Conservation (phyloP, 495 filamentous ascomycete species). For the Lasiosphaeria ovina region DNA sequence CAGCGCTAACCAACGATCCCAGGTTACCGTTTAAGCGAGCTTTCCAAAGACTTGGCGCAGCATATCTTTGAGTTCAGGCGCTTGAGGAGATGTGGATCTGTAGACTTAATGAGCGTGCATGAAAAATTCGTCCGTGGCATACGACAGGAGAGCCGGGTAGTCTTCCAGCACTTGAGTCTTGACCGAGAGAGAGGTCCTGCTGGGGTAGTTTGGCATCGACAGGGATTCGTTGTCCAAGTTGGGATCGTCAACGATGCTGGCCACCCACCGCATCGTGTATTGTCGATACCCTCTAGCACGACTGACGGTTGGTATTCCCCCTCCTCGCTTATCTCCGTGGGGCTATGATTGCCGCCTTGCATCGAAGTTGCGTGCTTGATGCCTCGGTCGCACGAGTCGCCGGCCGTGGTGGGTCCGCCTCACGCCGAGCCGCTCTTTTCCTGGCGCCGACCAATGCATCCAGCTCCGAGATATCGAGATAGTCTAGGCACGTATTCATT, state of each 20-base stretch:
- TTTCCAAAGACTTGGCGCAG: too few species aligned
- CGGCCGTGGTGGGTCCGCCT: background rate
- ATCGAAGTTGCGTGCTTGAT: too few species aligned
- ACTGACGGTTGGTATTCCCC: too few species aligned
- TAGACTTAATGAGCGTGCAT: constrained; percentile 12
- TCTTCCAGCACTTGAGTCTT: constrained; percentile 13
- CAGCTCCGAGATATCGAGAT: constrained; percentile 14
- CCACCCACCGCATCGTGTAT: too few species aligned
- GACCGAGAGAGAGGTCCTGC: background rate
- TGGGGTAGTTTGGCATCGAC: background rate
- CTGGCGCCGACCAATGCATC: constrained; percentile 14
- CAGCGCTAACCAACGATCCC: background rate
- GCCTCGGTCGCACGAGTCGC: too few species aligned
- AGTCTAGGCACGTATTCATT: constrained; percentile 17
- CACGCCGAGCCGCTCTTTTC: too few species aligned
- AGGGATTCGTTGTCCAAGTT: background rate
- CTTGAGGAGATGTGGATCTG: background rate
- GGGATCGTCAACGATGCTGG: too few species aligned
- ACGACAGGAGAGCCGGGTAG: constrained; percentile 15
- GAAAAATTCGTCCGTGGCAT: constrained; percentile 9
- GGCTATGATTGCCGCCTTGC: too few species aligned
- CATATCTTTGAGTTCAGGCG: background rate
- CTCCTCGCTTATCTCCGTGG: too few species aligned
- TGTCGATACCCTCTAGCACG: too few species aligned
- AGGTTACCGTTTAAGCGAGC: too few species aligned